Conservation (phyloP, 2,329 filamentous ascomycete species). For the Huntiella abstrusa region DNA sequence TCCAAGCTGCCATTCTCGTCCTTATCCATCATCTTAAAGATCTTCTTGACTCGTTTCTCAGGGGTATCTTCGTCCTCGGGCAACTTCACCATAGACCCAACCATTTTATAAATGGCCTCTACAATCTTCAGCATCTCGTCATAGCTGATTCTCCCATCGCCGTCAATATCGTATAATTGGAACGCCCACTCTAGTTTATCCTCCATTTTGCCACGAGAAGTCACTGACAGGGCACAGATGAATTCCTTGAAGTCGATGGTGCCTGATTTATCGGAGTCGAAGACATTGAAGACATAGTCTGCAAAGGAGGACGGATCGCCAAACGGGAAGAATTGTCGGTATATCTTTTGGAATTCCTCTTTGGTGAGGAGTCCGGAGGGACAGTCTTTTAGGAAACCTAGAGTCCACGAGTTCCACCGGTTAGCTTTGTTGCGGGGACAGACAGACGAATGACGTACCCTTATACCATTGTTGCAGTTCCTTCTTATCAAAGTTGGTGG, state of each 20-base stretch:
- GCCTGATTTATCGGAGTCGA: slow-evolving; percentile 91
- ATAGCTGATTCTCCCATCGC: slow-evolving; percentile 96
- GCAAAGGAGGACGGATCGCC: slow-evolving; percentile 94
- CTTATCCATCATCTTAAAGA: slow-evolving; percentile 99
- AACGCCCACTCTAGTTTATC: slow-evolving; percentile 99
- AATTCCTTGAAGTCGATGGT: slow-evolving; percentile 99
- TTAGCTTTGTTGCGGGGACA: background rate
- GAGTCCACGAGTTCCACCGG: slow-evolving; percentile 1
- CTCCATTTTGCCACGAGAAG: slow-evolving; percentile 94
- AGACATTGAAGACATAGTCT: slow-evolving; percentile 98
- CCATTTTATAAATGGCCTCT: slow-evolving; percentile 99
- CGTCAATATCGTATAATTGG: slow-evolving; percentile 97
- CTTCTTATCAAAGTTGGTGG: slow-evolving; percentile 98
- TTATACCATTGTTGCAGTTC: slow-evolving; percentile 99
- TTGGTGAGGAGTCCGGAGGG: slow-evolving; percentile 93
- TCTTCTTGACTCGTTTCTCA: slow-evolving; percentile 94
- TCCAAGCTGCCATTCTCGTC: slow-evolving; percentile 95
- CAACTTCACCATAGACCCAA: slow-evolving; percentile 97
- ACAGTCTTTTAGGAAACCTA: slow-evolving; percentile 96
- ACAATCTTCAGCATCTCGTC: slow-evolving; percentile 98
- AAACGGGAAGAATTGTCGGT: slow-evolving; percentile 98
- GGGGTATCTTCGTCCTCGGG: slow-evolving; percentile 98
- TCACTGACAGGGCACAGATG: slow-evolving; percentile 93
- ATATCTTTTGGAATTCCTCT: slow-evolving; percentile 98
- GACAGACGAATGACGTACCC: slow-evolving; percentile 37